phyloP scores from a whole-genome alignment of 257 asterid species.

The Lycium barbarum region DNA sequence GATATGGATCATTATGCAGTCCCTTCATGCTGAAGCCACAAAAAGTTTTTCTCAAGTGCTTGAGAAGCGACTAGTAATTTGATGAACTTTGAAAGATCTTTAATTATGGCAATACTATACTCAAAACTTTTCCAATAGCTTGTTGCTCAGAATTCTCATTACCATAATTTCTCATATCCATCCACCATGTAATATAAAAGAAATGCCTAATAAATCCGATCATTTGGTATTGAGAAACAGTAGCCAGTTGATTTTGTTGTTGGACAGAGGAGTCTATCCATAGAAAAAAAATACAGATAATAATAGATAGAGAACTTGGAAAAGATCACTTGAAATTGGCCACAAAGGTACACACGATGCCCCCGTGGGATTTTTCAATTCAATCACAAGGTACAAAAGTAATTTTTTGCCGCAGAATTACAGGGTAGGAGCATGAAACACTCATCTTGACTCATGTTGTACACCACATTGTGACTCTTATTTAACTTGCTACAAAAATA shows the following conservation, averaged over 20 bases:
- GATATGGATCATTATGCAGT: too few relatives aligned
- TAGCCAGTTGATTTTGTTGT: background rate
- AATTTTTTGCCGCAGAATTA: background rate
- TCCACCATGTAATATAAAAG: background rate
- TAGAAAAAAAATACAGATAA: background rate
- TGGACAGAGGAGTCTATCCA: background rate
- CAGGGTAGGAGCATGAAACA: constrained; percentile 21
- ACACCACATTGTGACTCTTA: constrained; percentile 19
- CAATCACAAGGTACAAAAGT: constrained; percentile 22
- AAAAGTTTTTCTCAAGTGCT: too few relatives aligned
- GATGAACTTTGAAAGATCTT: too few relatives aligned
- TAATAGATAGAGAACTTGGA: background rate
- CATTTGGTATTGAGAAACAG: background rate
- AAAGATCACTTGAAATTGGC: constrained; percentile 4
- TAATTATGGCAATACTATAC: too few relatives aligned
- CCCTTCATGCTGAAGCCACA: too few relatives aligned
- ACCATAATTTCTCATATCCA: background rate
- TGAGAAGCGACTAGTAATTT: too few relatives aligned
- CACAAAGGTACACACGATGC: background rate
- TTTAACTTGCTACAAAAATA: constrained; percentile 18
- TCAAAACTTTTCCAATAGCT: too few relatives aligned
- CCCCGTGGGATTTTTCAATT: background rate
- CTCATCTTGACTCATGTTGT: constrained; percentile 14
- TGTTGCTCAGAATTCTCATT: background rate
- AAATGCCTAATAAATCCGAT: background rate